phyloP scores from a whole-genome alignment of 805 yeast genomes.

The Myxozyma neglecta region DNA sequence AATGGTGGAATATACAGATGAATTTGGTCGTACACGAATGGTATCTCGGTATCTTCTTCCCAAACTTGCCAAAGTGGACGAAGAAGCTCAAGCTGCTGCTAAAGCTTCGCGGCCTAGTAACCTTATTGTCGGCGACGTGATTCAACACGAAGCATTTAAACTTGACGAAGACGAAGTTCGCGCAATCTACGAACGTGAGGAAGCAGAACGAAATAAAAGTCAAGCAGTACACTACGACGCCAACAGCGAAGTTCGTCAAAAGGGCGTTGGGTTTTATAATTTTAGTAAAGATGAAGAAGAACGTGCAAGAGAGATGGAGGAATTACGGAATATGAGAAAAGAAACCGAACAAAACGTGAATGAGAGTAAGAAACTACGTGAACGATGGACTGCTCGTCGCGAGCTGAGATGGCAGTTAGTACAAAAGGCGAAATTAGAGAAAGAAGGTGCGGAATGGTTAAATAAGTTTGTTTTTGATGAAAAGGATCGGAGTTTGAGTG shows the following conservation, averaged over 20 bases:
- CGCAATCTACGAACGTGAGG: constrained; percentile 25
- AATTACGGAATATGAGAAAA: constrained; percentile 24
- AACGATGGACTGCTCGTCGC: constrained; percentile 13
- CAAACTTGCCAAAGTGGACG: constrained; percentile 1
- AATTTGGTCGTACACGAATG: constrained; percentile 34
- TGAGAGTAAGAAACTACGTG: constrained; percentile 6
- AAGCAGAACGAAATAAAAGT: constrained; percentile 2
- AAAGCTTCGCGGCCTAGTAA: constrained; percentile 21
- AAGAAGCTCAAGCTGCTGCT: constrained; percentile 9
- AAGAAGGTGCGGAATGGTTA: constrained; percentile 12
- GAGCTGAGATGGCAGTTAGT: constrained; percentile 9
- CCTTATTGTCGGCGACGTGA: constrained; percentile 32
- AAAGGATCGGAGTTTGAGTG: not conserved
- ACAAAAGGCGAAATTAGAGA: constrained; percentile 4
- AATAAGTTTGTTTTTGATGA: not conserved
- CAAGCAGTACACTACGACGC: constrained; percentile 33
- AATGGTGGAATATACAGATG: constrained; percentile 32
- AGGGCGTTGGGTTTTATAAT: constrained; percentile 35
- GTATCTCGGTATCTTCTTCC: constrained; percentile 19
- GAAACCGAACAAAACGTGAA: constrained; percentile 19
- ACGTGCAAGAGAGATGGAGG: constrained; percentile 29
- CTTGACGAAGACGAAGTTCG: constrained; percentile 29
- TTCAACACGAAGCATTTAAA: constrained; percentile 32
- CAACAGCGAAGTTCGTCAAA: constrained; percentile 27
- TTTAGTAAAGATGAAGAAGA: constrained; percentile 30